These are phyloP conservation scores for Arachis monticola DNA, from an alignment of 331 rosid species.

Conservation along the genomic window DNA sequence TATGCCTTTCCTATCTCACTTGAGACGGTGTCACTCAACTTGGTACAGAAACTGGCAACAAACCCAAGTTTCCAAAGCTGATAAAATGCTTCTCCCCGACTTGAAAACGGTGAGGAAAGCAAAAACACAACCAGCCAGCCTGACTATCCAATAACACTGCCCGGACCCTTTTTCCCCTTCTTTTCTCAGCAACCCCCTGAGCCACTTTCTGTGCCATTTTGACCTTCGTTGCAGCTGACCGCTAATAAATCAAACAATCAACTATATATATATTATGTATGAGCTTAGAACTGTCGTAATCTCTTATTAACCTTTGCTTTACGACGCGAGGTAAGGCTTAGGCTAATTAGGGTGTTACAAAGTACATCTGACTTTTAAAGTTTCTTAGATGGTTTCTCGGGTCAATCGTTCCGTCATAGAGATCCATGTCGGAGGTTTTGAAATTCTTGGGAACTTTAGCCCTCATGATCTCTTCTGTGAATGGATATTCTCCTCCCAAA, in stretches of 20 bases:
- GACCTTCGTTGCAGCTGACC: constrained; percentile 91
- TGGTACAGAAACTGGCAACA: constrained; percentile 97
- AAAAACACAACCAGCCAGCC: constrained; percentile 94
- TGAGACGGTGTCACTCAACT: constrained; percentile 92
- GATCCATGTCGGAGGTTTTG: no score
- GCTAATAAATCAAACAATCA: constrained; percentile 58
- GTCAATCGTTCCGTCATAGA: no score
- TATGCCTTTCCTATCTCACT: constrained; percentile 98
- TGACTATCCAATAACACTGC: constrained; percentile 98
- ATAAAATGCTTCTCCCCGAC: constrained; percentile 65
- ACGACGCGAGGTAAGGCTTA: no score
- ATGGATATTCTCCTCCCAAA: no score
- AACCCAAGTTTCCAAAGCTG: constrained; percentile 90
- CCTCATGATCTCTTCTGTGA: no score
- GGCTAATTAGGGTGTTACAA: no score
- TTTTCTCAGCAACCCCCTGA: constrained; percentile 95
- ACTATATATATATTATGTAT: no score
- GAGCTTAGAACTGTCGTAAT: no score
- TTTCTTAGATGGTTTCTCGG: no score
- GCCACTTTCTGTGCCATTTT: constrained; percentile 93
- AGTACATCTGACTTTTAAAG: no score
- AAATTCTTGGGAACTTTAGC: no score
- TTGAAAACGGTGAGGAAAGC: constrained; percentile 71
- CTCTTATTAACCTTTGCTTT: no score
- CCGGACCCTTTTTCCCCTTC: constrained; percentile 92